Conservation (phyloP, 2,329 filamentous ascomycete species). For the Trichoderma gracile region DNA sequence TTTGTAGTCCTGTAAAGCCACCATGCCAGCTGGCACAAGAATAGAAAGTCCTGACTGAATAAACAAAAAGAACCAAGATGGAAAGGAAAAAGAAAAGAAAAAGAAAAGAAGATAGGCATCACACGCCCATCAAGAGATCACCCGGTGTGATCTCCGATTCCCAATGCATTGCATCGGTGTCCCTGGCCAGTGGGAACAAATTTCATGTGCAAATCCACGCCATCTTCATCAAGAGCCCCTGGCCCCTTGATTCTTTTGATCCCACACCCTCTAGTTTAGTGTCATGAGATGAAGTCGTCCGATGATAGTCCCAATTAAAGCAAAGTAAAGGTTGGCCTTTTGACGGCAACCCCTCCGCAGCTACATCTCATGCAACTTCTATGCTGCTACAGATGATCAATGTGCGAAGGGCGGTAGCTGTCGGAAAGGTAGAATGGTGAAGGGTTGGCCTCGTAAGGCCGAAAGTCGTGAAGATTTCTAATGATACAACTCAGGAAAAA, state of each 20-base stretch:
- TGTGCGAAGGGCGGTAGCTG: background rate
- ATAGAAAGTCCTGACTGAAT: background rate
- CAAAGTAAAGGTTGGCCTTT: slow-evolving; percentile 17
- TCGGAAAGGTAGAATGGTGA: background rate
- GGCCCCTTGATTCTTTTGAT: slow-evolving; percentile 27
- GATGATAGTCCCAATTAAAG: slow-evolving; percentile 20
- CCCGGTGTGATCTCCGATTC: slow-evolving; percentile 16
- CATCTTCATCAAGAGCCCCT: slow-evolving; percentile 22
- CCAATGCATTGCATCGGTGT: slow-evolving; percentile 29
- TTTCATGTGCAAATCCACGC: slow-evolving; percentile 34
- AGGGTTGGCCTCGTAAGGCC: slow-evolving; percentile 7
- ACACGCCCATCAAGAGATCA: background rate
- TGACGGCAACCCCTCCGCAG: background rate
- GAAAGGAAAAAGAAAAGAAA: background rate
- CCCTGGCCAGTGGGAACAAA: slow-evolving; percentile 34
- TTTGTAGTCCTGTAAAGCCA: slow-evolving; percentile 12
- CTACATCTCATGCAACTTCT: slow-evolving; percentile 24
- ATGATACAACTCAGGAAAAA: slow-evolving; percentile 13
- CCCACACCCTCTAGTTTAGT: slow-evolving; percentile 27
- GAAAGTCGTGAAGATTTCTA: slow-evolving; percentile 11
- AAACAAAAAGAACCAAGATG: background rate
- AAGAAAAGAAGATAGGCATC: background rate
- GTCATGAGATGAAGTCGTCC: slow-evolving; percentile 27
- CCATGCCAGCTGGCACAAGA: slow-evolving; percentile 8
- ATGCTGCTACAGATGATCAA: slow-evolving; percentile 23